Percentiles rank a stretch among this genome's conserved stretches.
phyloP scores from a whole-genome alignment of 2,329 filamentous ascomycete species.

The Penicillium sp. region DNA sequence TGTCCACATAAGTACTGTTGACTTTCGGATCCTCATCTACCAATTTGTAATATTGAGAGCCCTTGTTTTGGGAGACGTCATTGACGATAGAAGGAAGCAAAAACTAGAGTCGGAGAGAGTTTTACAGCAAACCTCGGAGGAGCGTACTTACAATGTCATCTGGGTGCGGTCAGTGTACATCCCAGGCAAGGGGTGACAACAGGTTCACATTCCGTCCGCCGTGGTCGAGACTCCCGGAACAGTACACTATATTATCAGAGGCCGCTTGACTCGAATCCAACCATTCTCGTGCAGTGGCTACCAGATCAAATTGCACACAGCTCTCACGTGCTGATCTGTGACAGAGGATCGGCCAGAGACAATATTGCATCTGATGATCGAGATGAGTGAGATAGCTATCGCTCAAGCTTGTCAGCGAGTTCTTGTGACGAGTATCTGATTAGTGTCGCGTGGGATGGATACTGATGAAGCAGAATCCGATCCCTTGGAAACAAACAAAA shows the following conservation, averaged over 20 bases:
- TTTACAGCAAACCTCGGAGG: neutral
- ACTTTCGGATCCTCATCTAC: neutral
- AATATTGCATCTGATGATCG: neutral
- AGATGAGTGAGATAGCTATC: neutral
- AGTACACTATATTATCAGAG: neutral
- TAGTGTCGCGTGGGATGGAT: neutral
- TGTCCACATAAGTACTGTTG: neutral
- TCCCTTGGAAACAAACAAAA: neutral
- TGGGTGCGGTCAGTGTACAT: constrained; percentile 3
- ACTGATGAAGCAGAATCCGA: neutral
- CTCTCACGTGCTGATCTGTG: neutral
- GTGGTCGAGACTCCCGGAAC: constrained; percentile 1
- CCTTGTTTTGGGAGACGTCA: neutral
- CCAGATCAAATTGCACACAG: neutral
- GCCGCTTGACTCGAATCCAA: neutral
- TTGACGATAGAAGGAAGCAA: neutral
- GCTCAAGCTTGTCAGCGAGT: neutral
- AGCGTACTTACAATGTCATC: neutral
- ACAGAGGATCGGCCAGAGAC: neutral
- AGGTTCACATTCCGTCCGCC: constrained; percentile 10
- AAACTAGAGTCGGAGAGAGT: neutral
- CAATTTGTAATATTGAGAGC: neutral
- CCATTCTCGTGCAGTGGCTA: neutral
- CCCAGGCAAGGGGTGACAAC: constrained; percentile 9
- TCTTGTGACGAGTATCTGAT: neutral